phyloP scores from a whole-genome alignment of 139 green algal genomes.

The Coelastrella sp. region DNA sequence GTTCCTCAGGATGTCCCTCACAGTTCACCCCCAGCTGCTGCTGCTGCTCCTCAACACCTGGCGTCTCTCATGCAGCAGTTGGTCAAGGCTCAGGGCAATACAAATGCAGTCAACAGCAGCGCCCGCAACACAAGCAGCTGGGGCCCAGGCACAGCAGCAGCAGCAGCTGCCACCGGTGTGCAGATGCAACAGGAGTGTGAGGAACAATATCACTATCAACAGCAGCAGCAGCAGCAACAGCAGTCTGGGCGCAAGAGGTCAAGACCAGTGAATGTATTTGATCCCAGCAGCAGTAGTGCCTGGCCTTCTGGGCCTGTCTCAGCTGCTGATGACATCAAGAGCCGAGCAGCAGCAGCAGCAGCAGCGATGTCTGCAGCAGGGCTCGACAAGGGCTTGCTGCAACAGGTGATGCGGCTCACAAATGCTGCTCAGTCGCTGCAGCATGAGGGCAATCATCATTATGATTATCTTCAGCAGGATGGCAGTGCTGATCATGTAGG shows the following conservation, averaged over 20 bases:
- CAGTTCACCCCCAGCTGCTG: neutral
- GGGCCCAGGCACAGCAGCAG: neutral
- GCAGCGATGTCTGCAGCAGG: neutral
- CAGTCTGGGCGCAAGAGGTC: slow-evolving; percentile 1
- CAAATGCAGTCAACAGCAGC: neutral
- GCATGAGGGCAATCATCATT: neutral
- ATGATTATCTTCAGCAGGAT: neutral
- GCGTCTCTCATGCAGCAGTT: slow-evolving; percentile 5
- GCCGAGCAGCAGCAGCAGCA: neutral
- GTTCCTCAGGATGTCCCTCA: neutral
- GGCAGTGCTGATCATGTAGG: neutral
- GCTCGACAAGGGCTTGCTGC: neutral
- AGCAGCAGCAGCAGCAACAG: slow-evolving; percentile 7
- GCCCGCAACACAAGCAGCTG: too few relatives aligned
- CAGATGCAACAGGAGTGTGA: neutral
- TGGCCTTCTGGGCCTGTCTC: neutral
- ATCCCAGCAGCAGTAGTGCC: neutral
- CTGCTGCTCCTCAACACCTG: slow-evolving; percentile 1
- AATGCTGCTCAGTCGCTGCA: neutral
- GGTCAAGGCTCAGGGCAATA: neutral
- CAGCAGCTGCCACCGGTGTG: neutral
- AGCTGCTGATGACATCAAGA: neutral
- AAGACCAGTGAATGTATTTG: neutral
- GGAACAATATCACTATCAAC: neutral
- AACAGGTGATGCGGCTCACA: neutral